A percentile compares a stretch with the other conserved stretches of the same genome.
Evolutionary conservation across 2,329 filamentous ascomycete genomes (phyloP).

Genomic region (Claviceps africana): DNA sequence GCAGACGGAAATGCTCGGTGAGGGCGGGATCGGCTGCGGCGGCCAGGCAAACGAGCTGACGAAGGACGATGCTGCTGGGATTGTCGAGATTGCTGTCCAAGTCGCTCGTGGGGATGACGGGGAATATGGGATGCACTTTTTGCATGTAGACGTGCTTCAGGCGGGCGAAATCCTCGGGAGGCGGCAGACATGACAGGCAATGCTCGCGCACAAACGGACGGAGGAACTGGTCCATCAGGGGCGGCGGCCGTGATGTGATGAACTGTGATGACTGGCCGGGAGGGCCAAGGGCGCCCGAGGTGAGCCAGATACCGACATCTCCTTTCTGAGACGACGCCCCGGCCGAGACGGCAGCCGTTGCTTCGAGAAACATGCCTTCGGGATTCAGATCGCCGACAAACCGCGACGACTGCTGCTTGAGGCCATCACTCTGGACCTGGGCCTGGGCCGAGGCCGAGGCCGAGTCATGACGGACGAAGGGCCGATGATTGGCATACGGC

Average conservation of each 20-base stretch:
- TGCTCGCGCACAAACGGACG: constrained; percentile 30
- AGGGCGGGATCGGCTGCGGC: constrained; percentile 36
- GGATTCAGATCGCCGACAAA: constrained; percentile 48
- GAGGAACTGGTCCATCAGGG: constrained; percentile 26
- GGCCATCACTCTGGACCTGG: not conserved
- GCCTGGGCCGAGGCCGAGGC: no score
- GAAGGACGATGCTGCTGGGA: constrained; percentile 29
- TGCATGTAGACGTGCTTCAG: constrained; percentile 34
- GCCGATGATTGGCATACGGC: not conserved
- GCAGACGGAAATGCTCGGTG: constrained; percentile 29
- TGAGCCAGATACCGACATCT: constrained; percentile 43
- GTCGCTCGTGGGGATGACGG: constrained; percentile 29
- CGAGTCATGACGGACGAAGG: not conserved
- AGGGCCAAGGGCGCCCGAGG: constrained; percentile 14
- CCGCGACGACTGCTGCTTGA: constrained; percentile 21
- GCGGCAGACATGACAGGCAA: constrained; percentile 34
- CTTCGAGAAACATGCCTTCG: constrained; percentile 45
- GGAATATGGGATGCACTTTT: constrained; percentile 41
- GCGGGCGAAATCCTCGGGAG: constrained; percentile 29
- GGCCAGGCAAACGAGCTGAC: constrained; percentile 41
- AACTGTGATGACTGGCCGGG: constrained; percentile 21
- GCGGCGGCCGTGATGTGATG: constrained; percentile 23
- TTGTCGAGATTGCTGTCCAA: constrained; percentile 17
- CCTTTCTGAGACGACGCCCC: constrained; percentile 30
- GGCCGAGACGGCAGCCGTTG: constrained; percentile 24